phyloP scores from a whole-genome alignment of 2,329 filamentous ascomycete genomes.

The Phialophora expanda region DNA sequence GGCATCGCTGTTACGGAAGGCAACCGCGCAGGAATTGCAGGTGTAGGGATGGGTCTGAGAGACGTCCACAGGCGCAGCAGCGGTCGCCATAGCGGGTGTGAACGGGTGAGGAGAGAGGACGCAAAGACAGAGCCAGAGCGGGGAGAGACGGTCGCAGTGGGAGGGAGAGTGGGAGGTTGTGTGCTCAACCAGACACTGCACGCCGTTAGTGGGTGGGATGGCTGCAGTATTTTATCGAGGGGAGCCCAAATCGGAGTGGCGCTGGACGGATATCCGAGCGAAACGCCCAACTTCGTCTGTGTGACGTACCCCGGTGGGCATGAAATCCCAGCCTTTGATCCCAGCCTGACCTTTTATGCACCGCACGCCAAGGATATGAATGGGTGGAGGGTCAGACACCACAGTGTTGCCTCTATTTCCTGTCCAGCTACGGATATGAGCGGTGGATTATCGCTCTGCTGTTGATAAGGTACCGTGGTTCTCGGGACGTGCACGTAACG shows the following conservation, averaged over 20 bases:
- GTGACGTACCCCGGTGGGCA: neutral
- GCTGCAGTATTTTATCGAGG: constrained; percentile 6
- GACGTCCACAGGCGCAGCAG: constrained; percentile 27
- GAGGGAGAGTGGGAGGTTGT: constrained; percentile 8
- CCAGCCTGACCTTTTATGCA: neutral
- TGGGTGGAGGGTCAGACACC: neutral
- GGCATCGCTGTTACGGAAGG: constrained; percentile 89
- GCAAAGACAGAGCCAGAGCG: constrained; percentile 7
- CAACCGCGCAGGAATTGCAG: constrained; percentile 97
- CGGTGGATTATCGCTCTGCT: neutral
- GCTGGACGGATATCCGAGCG: constrained; percentile 1
- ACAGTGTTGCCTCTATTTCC: neutral
- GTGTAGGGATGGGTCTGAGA: constrained; percentile 71
- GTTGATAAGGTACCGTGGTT: neutral
- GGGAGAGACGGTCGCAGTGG: neutral
- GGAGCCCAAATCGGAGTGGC: neutral
- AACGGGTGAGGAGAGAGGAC: constrained; percentile 5
- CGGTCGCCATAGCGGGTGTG: constrained; percentile 31
- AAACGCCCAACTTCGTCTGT: neutral
- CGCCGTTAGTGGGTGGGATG: constrained; percentile 17
- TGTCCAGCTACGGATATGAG: neutral
- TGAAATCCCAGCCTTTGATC: neutral
- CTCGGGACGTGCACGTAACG: neutral
- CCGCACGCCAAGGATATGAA: neutral
- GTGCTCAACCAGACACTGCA: neutral